Evolutionary conservation across 192 early-diverging fungal genomes (phyloP).

Genomic region (Lobosporangium transversale): DNA sequence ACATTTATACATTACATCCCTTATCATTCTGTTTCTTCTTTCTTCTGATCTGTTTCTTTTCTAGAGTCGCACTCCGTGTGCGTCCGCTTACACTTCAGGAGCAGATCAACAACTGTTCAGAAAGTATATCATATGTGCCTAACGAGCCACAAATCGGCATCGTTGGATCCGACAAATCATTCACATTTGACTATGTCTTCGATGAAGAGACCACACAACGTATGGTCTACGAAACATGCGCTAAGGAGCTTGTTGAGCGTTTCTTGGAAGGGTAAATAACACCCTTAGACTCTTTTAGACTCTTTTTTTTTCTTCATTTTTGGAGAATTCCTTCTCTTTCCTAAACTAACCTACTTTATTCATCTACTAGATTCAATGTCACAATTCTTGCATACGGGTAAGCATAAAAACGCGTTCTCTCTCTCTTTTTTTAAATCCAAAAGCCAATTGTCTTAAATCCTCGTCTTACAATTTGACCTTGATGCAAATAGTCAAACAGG

Average conservation of each 20-base stretch:
- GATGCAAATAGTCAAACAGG: slow-evolving; percentile 88
- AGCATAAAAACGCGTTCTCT: slow-evolving; percentile 14
- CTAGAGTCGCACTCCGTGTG: slow-evolving; percentile 81
- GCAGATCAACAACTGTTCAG: slow-evolving; percentile 65
- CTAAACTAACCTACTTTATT: background rate
- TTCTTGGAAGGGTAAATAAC: slow-evolving; percentile 76
- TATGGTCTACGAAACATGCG: slow-evolving; percentile 66
- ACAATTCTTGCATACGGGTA: slow-evolving; percentile 93
- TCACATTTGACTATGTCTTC: slow-evolving; percentile 80
- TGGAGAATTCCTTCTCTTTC: background rate
- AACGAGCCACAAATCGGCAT: slow-evolving; percentile 72
- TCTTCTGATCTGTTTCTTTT: background rate
- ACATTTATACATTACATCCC: background rate
- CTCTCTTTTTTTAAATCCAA: too few relatives aligned
- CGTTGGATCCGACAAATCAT: slow-evolving; percentile 66
- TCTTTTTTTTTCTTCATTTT: background rate
- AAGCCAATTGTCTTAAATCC: too few relatives aligned
- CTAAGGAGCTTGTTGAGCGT: slow-evolving; percentile 68
- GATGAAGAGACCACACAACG: slow-evolving; percentile 61
- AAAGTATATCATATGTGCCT: slow-evolving; percentile 67
- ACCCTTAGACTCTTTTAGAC: too few relatives aligned
- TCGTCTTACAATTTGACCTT: too few relatives aligned
- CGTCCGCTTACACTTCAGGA: slow-evolving; percentile 84
- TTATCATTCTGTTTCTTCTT: background rate
- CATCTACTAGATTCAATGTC: slow-evolving; percentile 80